phyloP scores from a whole-genome alignment of 345 rosid species.

The Sonneratia alba region DNA sequence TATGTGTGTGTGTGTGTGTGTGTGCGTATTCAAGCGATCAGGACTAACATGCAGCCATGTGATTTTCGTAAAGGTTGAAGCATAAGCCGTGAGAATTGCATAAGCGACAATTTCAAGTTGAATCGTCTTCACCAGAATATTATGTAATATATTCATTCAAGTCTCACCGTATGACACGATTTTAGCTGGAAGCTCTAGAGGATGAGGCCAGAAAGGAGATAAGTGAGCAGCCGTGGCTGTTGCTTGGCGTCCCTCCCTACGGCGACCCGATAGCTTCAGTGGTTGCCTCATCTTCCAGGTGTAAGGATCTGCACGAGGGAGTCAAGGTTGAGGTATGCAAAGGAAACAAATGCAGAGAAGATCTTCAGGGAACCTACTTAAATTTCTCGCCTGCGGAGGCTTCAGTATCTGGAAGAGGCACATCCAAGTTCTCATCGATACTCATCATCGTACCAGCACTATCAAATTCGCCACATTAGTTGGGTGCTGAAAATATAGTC shows the following conservation, averaged over 20 bases:
- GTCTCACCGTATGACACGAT: neutral
- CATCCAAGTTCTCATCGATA: constrained; percentile 70
- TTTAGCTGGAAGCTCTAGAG: neutral
- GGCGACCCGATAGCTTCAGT: neutral
- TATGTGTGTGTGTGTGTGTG: too few relatives aligned
- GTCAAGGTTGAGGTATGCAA: neutral
- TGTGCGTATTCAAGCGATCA: too few relatives aligned
- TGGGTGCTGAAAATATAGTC: constrained; percentile 90
- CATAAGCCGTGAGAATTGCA: too few relatives aligned
- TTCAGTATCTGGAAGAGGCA: constrained; percentile 95
- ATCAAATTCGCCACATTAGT: constrained; percentile 95
- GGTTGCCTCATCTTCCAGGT: neutral
- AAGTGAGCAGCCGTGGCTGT: neutral
- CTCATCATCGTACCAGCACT: constrained; percentile 99
- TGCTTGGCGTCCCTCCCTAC: neutral
- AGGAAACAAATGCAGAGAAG: neutral
- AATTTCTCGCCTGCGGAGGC: constrained; percentile 80
- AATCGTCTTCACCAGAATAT: neutral
- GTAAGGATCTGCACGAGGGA: neutral
- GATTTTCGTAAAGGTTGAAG: too few relatives aligned
- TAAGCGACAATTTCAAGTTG: too few relatives aligned
- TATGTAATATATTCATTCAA: neutral
- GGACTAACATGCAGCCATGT: too few relatives aligned
- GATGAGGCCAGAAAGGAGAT: too few relatives aligned
- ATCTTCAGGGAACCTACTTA: neutral